phyloP scores from a whole-genome alignment of 164 flowering plant genomes.

The Vitis amurensis region DNA sequence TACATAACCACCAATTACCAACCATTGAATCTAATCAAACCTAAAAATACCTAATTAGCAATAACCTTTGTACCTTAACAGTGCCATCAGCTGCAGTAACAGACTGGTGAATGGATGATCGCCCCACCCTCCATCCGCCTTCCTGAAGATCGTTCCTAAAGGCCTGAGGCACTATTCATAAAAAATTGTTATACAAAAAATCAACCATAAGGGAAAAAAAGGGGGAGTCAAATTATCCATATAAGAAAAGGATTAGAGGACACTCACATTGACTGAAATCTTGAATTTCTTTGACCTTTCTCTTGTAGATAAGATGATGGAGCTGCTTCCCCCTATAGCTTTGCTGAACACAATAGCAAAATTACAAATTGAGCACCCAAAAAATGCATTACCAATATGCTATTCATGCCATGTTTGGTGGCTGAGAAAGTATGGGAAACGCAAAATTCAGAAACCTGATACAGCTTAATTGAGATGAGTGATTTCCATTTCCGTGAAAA shows the following conservation, averaged over 20 bases:
- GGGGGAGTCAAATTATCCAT: neutral
- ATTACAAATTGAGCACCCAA: neutral
- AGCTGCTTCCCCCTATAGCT: constrained; percentile 89
- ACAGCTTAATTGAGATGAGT: neutral
- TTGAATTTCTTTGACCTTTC: constrained; percentile 71
- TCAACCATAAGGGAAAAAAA: neutral
- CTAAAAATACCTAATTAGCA: neutral
- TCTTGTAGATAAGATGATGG: constrained; percentile 79
- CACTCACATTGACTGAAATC: constrained; percentile 76
- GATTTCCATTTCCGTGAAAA: neutral
- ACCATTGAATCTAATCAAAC: neutral
- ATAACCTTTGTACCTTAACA: constrained; percentile 51
- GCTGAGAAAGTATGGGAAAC: constrained; percentile 5
- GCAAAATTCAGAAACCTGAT: neutral
- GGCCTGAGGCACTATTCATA: constrained; percentile 71
- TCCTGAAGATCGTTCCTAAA: constrained; percentile 78
- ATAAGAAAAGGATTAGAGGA: neutral
- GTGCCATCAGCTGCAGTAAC: constrained; percentile 97
- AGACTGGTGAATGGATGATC: constrained; percentile 64
- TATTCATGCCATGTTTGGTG: neutral
- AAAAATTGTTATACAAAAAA: neutral
- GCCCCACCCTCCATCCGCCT: constrained; percentile 90
- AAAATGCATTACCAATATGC: neutral
- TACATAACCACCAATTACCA: too few species aligned
- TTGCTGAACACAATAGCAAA: constrained; percentile 44